Percentiles rank a stretch among this genome's conserved stretches.
phyloP scores from a whole-genome alignment of 2,329 filamentous ascomycete species.

The Mycosphaerelloides madeirae region DNA sequence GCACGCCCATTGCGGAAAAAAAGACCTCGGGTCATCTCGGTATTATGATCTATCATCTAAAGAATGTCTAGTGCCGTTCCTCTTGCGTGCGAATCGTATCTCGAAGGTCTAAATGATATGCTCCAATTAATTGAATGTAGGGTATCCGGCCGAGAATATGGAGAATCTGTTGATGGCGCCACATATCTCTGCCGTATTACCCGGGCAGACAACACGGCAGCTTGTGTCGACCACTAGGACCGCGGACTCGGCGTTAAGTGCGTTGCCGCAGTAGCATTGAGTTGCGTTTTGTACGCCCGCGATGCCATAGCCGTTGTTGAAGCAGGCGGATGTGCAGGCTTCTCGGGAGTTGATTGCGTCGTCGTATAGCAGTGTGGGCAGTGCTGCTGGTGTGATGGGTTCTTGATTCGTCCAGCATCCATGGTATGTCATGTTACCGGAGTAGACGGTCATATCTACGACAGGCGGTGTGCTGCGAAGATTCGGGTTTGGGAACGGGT shows the following conservation, averaged over 20 bases:
- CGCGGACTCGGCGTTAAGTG: constrained; percentile 18
- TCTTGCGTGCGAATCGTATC: neutral
- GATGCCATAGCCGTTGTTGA: constrained; percentile 27
- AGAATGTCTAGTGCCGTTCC: neutral
- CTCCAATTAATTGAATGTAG: constrained; percentile 8
- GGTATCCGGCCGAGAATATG: constrained; percentile 19
- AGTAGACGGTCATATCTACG: constrained; percentile 15
- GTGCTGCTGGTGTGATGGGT: constrained; percentile 13
- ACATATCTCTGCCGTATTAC: constrained; percentile 28
- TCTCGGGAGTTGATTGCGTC: constrained; percentile 26
- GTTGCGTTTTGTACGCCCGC: constrained; percentile 31
- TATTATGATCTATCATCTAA: neutral
- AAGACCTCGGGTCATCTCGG: no score
- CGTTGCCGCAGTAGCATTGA: constrained; percentile 33
- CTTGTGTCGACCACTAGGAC: constrained; percentile 25
- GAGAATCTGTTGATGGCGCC: constrained; percentile 24
- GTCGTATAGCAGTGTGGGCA: constrained; percentile 22
- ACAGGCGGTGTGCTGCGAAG: neutral
- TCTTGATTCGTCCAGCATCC: constrained; percentile 32
- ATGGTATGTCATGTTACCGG: constrained; percentile 31
- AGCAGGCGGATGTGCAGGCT: constrained; percentile 27
- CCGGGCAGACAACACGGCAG: constrained; percentile 28
- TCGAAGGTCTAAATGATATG: no score
- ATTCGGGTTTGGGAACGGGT: constrained; percentile 20
- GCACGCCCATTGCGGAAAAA: no score